Base-by-base conservation (phyloP, 2,329 filamentous ascomycete genomes). In the Arthrobotrys conoides region DNA sequence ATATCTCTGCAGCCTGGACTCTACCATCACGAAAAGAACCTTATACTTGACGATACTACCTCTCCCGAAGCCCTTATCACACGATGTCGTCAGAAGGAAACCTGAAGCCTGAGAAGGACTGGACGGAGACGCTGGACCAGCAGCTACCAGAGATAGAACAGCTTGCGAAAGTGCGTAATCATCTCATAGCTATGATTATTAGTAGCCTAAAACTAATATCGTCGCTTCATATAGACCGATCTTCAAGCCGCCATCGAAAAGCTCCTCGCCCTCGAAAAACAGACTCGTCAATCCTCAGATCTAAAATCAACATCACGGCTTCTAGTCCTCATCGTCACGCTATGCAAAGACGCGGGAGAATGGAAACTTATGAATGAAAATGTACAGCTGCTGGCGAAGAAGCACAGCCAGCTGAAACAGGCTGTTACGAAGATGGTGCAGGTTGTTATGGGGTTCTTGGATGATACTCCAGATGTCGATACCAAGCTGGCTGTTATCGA, bases 361-460 rank as follows among this genome's bases (percentile, higher is more conserved):
- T 99, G 96, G 96, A 91, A 90, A 85, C 87, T 97, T 83, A 89
- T 99, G 86, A 98, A 97, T 84, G 96, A 99, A 86, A 96, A 99
- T 87, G 93, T 97, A 80, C 88, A 97, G 83, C 88, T 97, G 81
- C 88, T 99, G 73, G 98, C 96, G 81, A 99, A 99, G 91, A 99
- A 99, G 88, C 96, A 99, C 92, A 93, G 94, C 83, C 96, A 99
- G 87, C 94, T 99, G 84, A 99, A 99, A 86, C 96, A 98, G 86
- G 96, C 96, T 83, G 96, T 94, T 83, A 98, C 96, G 83, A 96
- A 95, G 88, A 99, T 99, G 96, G 94, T 99, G 79, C 96, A 99
- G 88, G 92, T 91, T 59, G 94, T 97, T 80, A 97, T 99, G 91
- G 88, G 87, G 77, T 97, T 98, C 85, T 86, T 99, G 83, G 92